Evolutionary conservation across 2,329 filamentous ascomycete species (phyloP).

Genomic region (Periconia sp.): DNA sequence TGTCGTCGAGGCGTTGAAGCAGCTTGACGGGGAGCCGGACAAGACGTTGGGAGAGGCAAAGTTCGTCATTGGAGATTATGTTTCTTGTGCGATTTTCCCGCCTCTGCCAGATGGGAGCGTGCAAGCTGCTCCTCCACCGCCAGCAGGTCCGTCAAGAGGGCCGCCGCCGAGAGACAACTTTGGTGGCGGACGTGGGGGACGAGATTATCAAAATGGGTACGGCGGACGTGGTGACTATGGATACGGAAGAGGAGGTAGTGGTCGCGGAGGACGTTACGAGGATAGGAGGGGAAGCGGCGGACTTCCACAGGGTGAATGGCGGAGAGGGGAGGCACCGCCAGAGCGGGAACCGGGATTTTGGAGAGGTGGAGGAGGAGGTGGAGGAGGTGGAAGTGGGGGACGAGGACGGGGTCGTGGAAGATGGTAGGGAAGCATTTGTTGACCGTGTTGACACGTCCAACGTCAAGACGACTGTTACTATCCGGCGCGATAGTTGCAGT

Average conservation of each 20-base stretch:
- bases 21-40: slow-evolving; percentile 65
- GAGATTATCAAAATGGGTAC: slow-evolving; percentile 35
- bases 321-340: slow-evolving; percentile 68
- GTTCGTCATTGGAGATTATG: slow-evolving; percentile 88
- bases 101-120: slow-evolving; percentile 77
- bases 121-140: slow-evolving; percentile 63
- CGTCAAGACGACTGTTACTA: no score
- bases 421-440: slow-evolving; percentile 36
- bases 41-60: slow-evolving; percentile 78
- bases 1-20: slow-evolving; percentile 44
- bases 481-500: no score
- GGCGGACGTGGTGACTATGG: slow-evolving; percentile 34
- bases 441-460: no score
- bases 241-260: slow-evolving; percentile 47
- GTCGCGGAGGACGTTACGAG: slow-evolving; percentile 41
- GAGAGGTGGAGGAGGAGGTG: slow-evolving; percentile 44
- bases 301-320: slow-evolving; percentile 67
- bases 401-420: slow-evolving; percentile 36
- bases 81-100: slow-evolving; percentile 81
- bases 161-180: slow-evolving; percentile 31
- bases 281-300: slow-evolving; percentile 50
- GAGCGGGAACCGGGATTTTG: slow-evolving; percentile 47
- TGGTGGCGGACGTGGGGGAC: slow-evolving; percentile 31
- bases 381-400: slow-evolving; percentile 43
- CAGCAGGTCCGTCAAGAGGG: slow-evolving; percentile 38